Percentiles rank a stretch among this genome's conserved stretches.
Evolutionary conservation across 345 rosid genomes (phyloP).

Genomic region (Trapa bicornis): DNA sequence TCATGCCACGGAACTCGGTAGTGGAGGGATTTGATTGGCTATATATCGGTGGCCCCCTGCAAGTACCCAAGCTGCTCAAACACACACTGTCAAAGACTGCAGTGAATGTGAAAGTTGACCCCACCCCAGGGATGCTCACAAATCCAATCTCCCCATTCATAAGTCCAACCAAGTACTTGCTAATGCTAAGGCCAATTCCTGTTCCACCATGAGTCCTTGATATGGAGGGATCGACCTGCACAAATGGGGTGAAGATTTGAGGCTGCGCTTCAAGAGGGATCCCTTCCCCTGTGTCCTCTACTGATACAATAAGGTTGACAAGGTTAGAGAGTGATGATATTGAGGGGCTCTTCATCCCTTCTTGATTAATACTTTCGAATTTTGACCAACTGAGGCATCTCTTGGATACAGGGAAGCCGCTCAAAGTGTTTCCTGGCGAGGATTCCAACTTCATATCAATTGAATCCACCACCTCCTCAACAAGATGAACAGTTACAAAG

Average conservation of each 20-base stretch:
- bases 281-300: constrained; percentile 91
- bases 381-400: constrained; percentile 57
- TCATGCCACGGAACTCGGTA: constrained; percentile 58
- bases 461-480: constrained; percentile 53
- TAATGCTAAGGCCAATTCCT: constrained; percentile 37
- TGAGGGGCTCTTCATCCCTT: constrained; percentile 17
- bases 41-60: constrained; percentile 31
- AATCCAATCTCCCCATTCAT: constrained; percentile 93
- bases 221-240: constrained; percentile 89
- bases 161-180: constrained; percentile 78
- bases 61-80: constrained; percentile 23
- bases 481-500: constrained; percentile 68
- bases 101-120: constrained; percentile 87
- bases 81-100: constrained; percentile 49
- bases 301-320: constrained; percentile 64
- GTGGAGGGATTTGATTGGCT: constrained; percentile 22
- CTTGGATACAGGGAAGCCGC: constrained; percentile 81
- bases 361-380: constrained; percentile 44
- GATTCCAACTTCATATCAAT: constrained; percentile 39
- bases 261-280: constrained; percentile 80
- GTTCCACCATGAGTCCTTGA: constrained; percentile 66
- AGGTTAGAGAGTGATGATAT: constrained; percentile 28
- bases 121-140: constrained; percentile 57
- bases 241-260: constrained; percentile 81
- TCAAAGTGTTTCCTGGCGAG: constrained; percentile 46